Evolutionary conservation across 306 rosid genomes (phyloP), one percentile per base, ranked within the genome.

Genomic region (Lagenaria siceraria): DNA sequence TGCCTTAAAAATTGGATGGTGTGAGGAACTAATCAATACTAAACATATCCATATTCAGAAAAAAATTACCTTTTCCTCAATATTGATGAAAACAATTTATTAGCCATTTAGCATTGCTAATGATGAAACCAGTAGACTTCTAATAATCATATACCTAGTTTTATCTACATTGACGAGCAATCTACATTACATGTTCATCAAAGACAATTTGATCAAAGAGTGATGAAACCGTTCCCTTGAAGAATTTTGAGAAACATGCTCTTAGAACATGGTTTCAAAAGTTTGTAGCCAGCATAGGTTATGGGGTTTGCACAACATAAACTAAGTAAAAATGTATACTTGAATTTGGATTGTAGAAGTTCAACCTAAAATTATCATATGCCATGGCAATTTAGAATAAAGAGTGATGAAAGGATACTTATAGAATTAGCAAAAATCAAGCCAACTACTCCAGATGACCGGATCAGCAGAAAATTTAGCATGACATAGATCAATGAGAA

Each of bases 371-470:
- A 59, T 25, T 11, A 59, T 24, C 65, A 25, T 59, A 59, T 15
- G 10, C 8, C 21, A 18, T 7, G 36, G 53, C 8, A 40, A 8
- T 40, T 40, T 40, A 40, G 46, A 9, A 2, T 10, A 40, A 46
- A 46, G 17, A 46, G 51, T 46, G 51, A 0, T 46, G 1, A 46
- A 88, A 92, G 99, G 99, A 95, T 95, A 92, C 99, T 95, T 10
- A 88, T 43, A 76, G 93, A 88, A 87, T 95, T 95, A 65, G 99
- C 97, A 80, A 90, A 64, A 80, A 92, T 92, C 80, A 95, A 87
- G 88, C 99, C 97, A 78, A 90, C 90, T 40, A 96, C 94, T 79
- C 97, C 97, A 63, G 90, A 89, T 17, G 85, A 77, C 51, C 61
- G 87, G 78, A 95, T 88, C 62, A 95, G 87, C 56, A 87, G 59